Base-by-base conservation (phyloP, 2,329 filamentous ascomycete genomes). In the Pseudogymnoascus sp. region DNA sequence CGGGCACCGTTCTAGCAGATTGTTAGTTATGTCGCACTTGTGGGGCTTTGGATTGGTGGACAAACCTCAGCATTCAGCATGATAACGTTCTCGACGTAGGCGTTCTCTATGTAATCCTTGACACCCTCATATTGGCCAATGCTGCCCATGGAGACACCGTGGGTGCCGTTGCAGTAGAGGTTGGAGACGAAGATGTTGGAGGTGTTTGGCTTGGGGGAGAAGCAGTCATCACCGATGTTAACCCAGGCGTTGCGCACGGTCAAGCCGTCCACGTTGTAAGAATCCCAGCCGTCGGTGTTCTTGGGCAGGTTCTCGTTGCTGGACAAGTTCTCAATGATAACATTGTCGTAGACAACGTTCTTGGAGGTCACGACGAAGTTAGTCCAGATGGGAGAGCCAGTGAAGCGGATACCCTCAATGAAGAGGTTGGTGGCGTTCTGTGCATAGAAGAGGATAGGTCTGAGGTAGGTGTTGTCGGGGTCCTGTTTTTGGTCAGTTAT, bases 281-380 rank as follows among this genome's bases (percentile, higher is more conserved):
- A 80, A 72, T 86, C 83, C 70, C 85, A 84, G 41, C 84, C 84
- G 64, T 86, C 83, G 0, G 81, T 84, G 69, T 86, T 86, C 67
- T 83, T 82, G 4, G 83, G 80, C 1, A 78, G 72, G 6, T 74
- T 68, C 47, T 74, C 73, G 50, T 78, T 79, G 14, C 73, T 78
- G n/a, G 80, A 83, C 16, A 76, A 73, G 0, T 81, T 79, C 11
- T 82, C 81, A 59, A 82, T 80, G 20, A 78, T 75, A 6, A 85
- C 75, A 61, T 83, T 74, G 38, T 79, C 77, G 61, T 81, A 82
- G 2, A 76, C 74, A 58, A 84, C 72, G 63, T 82, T 79, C 68
- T 82, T 73, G 47, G 75, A 83, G 32, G 78, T 78, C 12, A 85
- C 81, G 35, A 86, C 74, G 65, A 85, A 86, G 67, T 83, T 86